Evolutionary conservation across 768 basidiomycete species (phyloP).

Genomic region (Clavaria fumosa): DNA sequence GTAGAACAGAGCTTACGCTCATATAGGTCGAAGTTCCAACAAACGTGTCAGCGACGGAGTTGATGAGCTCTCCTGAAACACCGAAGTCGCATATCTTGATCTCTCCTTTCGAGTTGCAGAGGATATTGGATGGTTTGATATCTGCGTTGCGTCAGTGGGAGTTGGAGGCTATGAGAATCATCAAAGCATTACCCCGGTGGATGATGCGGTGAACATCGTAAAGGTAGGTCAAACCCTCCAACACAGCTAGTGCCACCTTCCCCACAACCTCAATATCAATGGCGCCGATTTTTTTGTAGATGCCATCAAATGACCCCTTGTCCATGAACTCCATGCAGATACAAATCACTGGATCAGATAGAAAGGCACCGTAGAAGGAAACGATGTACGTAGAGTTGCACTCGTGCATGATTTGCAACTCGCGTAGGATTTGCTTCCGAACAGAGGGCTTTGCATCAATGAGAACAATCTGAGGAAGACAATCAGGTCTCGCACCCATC

Average conservation of each 20-base stretch:
- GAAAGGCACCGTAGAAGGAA: constrained; percentile 92
- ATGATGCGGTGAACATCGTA: constrained; percentile 98
- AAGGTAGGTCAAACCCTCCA: constrained; percentile 90
- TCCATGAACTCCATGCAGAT: constrained; percentile 98
- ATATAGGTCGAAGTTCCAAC: constrained; percentile 99
- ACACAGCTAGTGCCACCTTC: constrained; percentile 85
- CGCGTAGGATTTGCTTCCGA: constrained; percentile 92
- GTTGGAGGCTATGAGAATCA: constrained; percentile 7
- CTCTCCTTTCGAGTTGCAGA: constrained; percentile 85
- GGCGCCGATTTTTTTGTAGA: constrained; percentile 91
- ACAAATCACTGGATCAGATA: constrained; percentile 95
- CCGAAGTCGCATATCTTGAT: constrained; percentile 99
- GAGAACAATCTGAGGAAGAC: constrained; percentile 58
- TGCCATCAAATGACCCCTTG: constrained; percentile 84
- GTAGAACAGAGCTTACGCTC: constrained; percentile 54
- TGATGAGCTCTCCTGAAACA: constrained; percentile 96
- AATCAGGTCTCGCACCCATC: neutral
- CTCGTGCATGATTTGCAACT: constrained; percentile 98
- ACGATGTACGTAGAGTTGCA: constrained; percentile 90
- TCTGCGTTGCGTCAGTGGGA: constrained; percentile 35
- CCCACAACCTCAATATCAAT: constrained; percentile 89
- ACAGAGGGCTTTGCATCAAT: constrained; percentile 95
- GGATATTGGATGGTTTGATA: constrained; percentile 97
- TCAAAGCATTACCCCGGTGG: constrained; percentile 61
- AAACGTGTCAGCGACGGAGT: constrained; percentile 97